A percentile compares a stretch with the other conserved stretches of the same genome.
Evolutionary conservation across 2,329 filamentous ascomycete species (phyloP).

Genomic region (Colletotrichum acutatum): DNA sequence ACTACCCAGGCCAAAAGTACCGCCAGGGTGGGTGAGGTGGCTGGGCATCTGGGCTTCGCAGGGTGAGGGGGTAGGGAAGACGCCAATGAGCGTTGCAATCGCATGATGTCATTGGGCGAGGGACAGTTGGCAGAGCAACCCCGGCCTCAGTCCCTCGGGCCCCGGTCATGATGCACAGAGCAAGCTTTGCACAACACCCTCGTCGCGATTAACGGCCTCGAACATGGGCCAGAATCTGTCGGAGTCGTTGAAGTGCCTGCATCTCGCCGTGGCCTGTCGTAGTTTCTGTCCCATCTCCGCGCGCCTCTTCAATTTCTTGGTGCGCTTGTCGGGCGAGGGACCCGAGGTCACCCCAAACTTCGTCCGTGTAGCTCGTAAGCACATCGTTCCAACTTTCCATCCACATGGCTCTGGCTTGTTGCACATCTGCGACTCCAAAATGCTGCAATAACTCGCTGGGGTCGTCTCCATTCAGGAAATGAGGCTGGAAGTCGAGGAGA

Average conservation of each 20-base stretch:
- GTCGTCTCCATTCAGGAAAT: constrained; percentile 46
- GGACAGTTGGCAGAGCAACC: constrained; percentile 33
- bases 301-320: constrained; percentile 60
- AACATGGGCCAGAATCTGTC: constrained; percentile 51
- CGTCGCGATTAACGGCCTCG: constrained; percentile 39
- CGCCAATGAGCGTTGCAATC: background rate
- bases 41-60: constrained; percentile 19
- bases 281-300: background rate
- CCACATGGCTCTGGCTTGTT: constrained; percentile 58
- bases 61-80: background rate
- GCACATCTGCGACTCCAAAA: constrained; percentile 51
- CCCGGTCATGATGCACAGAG: background rate
- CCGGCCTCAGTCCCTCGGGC: background rate
- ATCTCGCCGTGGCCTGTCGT: constrained; percentile 32
- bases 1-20: constrained; percentile 1
- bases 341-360: constrained; percentile 75
- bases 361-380: constrained; percentile 68
- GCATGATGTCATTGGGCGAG: constrained; percentile 33
- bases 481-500: constrained; percentile 62
- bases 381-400: constrained; percentile 66
- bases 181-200: background rate
- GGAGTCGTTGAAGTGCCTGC: constrained; percentile 48
- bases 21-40: constrained; percentile 22
- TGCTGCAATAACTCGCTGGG: constrained; percentile 37
- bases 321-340: constrained; percentile 66